Evolutionary conservation across 495 filamentous ascomycete genomes (phyloP).

Genomic region (Penicillium atrosanguineum): DNA sequence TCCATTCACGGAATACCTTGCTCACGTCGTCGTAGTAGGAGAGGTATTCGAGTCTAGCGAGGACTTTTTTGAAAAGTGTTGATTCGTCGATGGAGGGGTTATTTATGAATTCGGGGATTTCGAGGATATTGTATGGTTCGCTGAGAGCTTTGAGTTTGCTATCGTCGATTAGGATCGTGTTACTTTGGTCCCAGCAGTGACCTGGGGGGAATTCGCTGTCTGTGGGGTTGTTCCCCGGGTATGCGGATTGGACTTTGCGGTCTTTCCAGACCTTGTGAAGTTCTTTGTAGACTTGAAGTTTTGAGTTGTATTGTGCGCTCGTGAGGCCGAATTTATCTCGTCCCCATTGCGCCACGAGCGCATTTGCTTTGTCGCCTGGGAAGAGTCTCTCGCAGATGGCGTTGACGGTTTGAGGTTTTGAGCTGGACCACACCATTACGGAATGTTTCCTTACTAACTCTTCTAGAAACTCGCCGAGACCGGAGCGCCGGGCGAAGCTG

Average conservation of each 20-base stretch:
- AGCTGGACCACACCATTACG: conserved; percentile 91
- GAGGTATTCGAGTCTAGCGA: conserved; percentile 31
- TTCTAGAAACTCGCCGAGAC: conserved; percentile 61
- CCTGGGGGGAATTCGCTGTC: neutral
- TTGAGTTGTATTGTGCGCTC: conserved; percentile 56
- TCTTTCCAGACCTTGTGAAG: conserved; percentile 69
- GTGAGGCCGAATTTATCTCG: conserved; percentile 74
- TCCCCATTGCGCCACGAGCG: conserved; percentile 72
- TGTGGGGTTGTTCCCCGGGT: conserved; percentile 32
- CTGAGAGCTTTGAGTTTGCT: conserved; percentile 69
- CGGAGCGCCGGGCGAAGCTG: conserved; percentile 59
- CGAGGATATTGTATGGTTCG: conserved; percentile 80
- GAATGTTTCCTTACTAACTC: conserved; percentile 64
- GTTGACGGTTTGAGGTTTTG: conserved; percentile 64
- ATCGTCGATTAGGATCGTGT: conserved; percentile 91
- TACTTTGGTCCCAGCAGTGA: conserved; percentile 68
- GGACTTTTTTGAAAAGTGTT: conserved; percentile 31
- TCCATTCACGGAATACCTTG: conserved; percentile 33
- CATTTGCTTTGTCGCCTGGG: conserved; percentile 33
- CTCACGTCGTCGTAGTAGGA: conserved; percentile 40
- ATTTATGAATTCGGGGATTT: conserved; percentile 70
- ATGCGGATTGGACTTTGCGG: conserved; percentile 45
- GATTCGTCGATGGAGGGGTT: conserved; percentile 26
- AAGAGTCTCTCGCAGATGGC: conserved; percentile 55
- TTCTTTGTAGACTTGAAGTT: conserved; percentile 85